Evolutionary conservation across 2,329 filamentous ascomycete species (phyloP).

Genomic region (Mycocentrospora acerina): DNA sequence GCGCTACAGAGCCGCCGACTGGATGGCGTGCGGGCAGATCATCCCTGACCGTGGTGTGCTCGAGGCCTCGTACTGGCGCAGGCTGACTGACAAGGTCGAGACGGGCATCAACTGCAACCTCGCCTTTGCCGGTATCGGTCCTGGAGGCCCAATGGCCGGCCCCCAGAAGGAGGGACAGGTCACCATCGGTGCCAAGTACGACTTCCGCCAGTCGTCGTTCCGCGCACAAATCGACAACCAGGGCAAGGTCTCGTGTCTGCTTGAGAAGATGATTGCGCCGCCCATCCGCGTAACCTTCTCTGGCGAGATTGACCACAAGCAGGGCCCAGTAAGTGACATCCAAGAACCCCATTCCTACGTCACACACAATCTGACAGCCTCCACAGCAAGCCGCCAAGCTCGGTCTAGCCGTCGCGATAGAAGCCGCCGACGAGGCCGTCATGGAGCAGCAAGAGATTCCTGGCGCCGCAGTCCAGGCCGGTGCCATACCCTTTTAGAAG

Average conservation of each 20-base stretch:
- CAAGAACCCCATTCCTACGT: too few relatives aligned
- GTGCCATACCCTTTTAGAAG: conserved; percentile 45
- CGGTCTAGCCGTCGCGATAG: conserved; percentile 79
- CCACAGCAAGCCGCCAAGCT: conserved; percentile 88
- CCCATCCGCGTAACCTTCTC: conserved; percentile 93
- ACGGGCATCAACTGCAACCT: conserved; percentile 94
- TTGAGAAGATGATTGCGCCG: conserved; percentile 94
- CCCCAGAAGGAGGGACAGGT: conserved; percentile 82
- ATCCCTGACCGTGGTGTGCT: conserved; percentile 79
- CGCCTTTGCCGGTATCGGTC: conserved; percentile 67
- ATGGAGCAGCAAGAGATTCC: conserved; percentile 44
- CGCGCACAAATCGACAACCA: conserved; percentile 93
- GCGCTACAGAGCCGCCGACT: conserved; percentile 87
- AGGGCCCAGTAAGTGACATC: too few relatives aligned
- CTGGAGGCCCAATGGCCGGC: conserved; percentile 66
- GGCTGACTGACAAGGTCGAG: conserved; percentile 90
- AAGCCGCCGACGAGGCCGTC: conserved; percentile 44
- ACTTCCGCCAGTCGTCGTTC: conserved; percentile 94
- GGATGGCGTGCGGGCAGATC: conserved; percentile 89
- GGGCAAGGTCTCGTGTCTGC: conserved; percentile 86
- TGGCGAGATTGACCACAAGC: conserved; percentile 92
- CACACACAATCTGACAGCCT: conserved; percentile 25
- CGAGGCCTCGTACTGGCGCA: conserved; percentile 91
- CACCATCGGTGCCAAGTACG: conserved; percentile 94
- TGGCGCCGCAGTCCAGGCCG: conserved; percentile 25